Evolutionary conservation across 2,329 filamentous ascomycete genomes (phyloP).

Genomic region (Acrodontium crateriforme): DNA sequence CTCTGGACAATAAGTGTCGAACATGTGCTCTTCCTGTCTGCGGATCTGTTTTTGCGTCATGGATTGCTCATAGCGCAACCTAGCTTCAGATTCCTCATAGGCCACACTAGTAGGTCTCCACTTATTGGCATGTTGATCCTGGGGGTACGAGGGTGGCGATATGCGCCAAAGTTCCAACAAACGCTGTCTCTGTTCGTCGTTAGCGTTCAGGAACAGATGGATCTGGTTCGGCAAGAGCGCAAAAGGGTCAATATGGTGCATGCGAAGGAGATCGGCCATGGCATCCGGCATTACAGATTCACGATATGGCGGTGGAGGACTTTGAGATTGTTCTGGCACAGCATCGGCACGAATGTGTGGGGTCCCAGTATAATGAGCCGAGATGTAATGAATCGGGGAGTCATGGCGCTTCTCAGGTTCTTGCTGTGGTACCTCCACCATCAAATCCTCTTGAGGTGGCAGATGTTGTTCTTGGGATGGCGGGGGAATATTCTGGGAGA

Average conservation of each 20-base stretch:
- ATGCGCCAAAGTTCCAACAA: slow-evolving; percentile 78
- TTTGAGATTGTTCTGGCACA: slow-evolving; percentile 17
- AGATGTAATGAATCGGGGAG: slow-evolving; percentile 54
- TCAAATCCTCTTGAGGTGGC: slow-evolving; percentile 1
- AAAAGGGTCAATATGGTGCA: slow-evolving; percentile 55
- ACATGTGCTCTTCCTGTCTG: slow-evolving; percentile 12
- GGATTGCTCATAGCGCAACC: slow-evolving; percentile 45
- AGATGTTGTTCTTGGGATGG: slow-evolving; percentile 20
- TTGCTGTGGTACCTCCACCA: slow-evolving; percentile 6
- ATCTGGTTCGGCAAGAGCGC: slow-evolving; percentile 61
- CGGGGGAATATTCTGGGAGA: slow-evolving; percentile 31
- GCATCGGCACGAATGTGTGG: slow-evolving; percentile 45
- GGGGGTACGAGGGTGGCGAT: slow-evolving; percentile 49
- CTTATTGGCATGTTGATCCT: slow-evolving; percentile 25
- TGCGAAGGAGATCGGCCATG: slow-evolving; percentile 37
- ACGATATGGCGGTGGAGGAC: slow-evolving; percentile 19
- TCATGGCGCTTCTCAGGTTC: slow-evolving; percentile 9
- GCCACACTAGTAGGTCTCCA: slow-evolving; percentile 44
- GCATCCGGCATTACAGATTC: slow-evolving; percentile 15
- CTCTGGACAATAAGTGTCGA: slow-evolving; percentile 13
- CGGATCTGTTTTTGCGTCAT: slow-evolving; percentile 9
- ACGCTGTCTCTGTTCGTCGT: slow-evolving; percentile 55
- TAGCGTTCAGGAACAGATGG: slow-evolving; percentile 63
- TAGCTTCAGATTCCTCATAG: slow-evolving; percentile 41
- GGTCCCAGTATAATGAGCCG: slow-evolving; percentile 75